Evolutionary conservation across 2,329 filamentous ascomycete genomes (phyloP), one percentile per base, ranked within the genome.

Genomic region (Coniochaeta sp.): DNA sequence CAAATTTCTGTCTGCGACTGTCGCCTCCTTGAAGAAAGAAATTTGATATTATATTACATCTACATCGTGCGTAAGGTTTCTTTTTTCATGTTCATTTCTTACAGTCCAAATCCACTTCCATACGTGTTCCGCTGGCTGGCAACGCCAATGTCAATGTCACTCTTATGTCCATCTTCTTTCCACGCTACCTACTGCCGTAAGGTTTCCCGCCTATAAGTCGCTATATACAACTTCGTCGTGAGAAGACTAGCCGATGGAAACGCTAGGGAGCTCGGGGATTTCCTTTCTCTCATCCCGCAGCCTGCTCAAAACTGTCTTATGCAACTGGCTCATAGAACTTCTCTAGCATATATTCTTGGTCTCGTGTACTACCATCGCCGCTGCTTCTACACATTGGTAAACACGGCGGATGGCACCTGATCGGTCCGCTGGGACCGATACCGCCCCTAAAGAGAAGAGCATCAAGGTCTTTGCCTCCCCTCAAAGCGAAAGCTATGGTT

Each of bases 371-470:
- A 14, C 31, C 24, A 22, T 16, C 54, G 16, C 33, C 17, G n/a
- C 54, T 14, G n/a, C 17, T 57, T 14, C 17, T 24, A 1, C n/a
- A n/a, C 22, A 16, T 38, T 57, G 54, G 54, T 38, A 34, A 22
- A 17, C 38, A 22, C 54, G 54, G 54, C 54, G 54, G 54, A 57
- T 57, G 54, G 54, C 54, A 34, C 54, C 28, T 22, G 54, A 36
- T 57, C 54, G 34, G 34, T 34, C 54, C 34, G 31, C 31, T 2
- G 31, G 28, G 54, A 57, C 54, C 54, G 54, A 57, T n/a, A 36
- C 54, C 33, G 54, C 54, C 7, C 4, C 54, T 36, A 26, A 34
- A 28, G 54, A 34, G 34, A 57, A 34, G 12, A 34, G 17, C 7
- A 14, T 22, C 31, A 57, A 57, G 12, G 17, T 57, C 31, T 57